Conservation (phyloP, 73 alveolate species). For the Effrenium voratum region DNA sequence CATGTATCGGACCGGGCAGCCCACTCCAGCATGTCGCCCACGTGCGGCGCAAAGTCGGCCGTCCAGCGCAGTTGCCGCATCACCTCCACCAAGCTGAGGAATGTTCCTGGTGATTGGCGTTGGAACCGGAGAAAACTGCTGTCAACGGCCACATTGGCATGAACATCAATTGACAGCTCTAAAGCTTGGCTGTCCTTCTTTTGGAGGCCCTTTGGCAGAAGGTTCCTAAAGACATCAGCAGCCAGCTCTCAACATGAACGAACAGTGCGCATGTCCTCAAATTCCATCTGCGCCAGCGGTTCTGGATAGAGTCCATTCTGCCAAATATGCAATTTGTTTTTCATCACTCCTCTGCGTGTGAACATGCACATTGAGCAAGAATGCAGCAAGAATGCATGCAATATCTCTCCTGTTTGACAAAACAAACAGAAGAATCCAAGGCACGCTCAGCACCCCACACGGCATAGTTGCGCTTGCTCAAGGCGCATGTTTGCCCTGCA, state of each 20-base stretch:
- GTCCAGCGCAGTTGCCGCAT: slow-evolving; percentile 43
- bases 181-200: slow-evolving; percentile 32
- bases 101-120: no score
- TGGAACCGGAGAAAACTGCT: no score
- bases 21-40: slow-evolving; percentile 76
- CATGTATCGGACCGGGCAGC: background rate
- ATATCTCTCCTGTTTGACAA: background rate
- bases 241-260: background rate
- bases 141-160: background rate
- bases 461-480: slow-evolving; percentile 67
- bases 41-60: slow-evolving; percentile 54
- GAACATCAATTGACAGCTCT: background rate
- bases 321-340: slow-evolving; percentile 8
- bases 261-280: background rate
- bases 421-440: background rate
- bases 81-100: slow-evolving; percentile 45
- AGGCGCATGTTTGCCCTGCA: slow-evolving; percentile 26
- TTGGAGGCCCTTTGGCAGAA: background rate
- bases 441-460: slow-evolving; percentile 50
- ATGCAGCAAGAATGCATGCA: background rate
- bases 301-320: background rate
- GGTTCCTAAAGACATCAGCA: background rate
- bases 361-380: no score
- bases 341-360: slow-evolving; percentile 26
- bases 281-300: slow-evolving; percentile 48